Conservation (phyloP, 139 green algal species). For the Penium margaritaceum region DNA sequence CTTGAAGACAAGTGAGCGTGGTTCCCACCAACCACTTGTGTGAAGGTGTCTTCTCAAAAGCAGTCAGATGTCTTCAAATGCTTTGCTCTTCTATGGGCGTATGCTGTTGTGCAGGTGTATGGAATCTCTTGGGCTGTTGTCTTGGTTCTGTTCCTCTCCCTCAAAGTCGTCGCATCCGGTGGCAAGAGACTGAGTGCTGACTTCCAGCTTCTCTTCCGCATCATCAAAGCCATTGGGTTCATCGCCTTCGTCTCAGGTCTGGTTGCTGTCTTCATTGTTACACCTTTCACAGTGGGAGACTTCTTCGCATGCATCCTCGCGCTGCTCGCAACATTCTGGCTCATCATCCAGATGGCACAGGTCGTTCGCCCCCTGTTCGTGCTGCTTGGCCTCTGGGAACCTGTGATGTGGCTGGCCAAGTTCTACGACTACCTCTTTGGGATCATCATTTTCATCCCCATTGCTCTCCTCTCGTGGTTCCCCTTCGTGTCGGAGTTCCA, state of each 20-base stretch:
- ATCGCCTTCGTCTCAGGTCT: not conserved
- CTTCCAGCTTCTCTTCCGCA: conserved; percentile 15
- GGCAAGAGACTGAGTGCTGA: not conserved
- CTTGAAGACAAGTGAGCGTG: no score
- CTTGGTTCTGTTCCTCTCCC: no score
- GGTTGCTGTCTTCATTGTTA: not conserved
- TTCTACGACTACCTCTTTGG: conserved; percentile 20
- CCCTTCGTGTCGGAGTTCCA: conserved; percentile 31
- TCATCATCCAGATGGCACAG: not conserved
- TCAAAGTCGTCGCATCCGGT: no score
- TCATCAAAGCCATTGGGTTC: conserved; percentile 3
- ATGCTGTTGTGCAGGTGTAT: conserved; percentile 18
- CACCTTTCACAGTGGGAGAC: not conserved
- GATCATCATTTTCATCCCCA: conserved; percentile 24
- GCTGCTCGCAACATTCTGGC: not conserved
- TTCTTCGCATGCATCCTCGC: conserved; percentile 11
- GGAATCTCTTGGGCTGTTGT: conserved; percentile 6
- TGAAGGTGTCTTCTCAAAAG: no score
- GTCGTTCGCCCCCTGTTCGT: conserved; percentile 11
- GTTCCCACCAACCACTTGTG: no score
- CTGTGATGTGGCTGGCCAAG: not conserved
- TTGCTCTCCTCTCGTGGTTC: conserved; percentile 34
- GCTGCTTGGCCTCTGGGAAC: conserved; percentile 3
- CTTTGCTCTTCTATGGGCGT: no score
- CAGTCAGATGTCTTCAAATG: no score